Evolutionary conservation across 352 stramenopile genomes (phyloP), one percentile per base, ranked within the genome.

Genomic region (Phytophthora lateralis): DNA sequence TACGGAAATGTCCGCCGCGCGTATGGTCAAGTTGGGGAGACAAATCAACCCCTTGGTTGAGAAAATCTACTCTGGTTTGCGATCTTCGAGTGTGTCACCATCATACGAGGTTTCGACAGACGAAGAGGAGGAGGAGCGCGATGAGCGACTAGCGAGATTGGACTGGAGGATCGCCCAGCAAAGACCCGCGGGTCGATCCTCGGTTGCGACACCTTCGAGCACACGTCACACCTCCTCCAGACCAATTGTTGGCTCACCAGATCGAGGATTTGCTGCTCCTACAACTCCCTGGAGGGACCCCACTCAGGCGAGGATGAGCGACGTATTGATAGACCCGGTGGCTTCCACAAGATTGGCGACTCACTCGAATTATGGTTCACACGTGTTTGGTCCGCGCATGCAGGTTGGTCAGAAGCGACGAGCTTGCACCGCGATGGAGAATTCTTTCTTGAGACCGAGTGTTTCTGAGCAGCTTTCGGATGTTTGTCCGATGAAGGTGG

Each of bases 401-500:
- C 24, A 37, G 1, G 9, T 48, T 39, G 54, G 44, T 17, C 54
- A 55, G 20, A 62, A 62, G 43, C 24, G 54, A 10, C 43, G 32
- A 18, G 34, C 54, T 11, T 8, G 3, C n/a, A 55, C 4, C 30
- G 35, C 38, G 27, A 18, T 6, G 43, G 41, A 18, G 11, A 26
- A 66, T 39, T 60, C 58, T 10, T 66, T 60, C 20, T 49, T 60
- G 29, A 42, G 49, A 29, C 43, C 32, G 43, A 39, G 17, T n/a
- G 6, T 15, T 26, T 6, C 32, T 9, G 37, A 20, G 0, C 37
- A 42, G 4, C 37, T 20, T 42, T 42, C 37, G 5, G 37, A 21
- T 20, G 15, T 20, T 11, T 15, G 37, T 20, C 37, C 37, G 37
- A 42, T 42, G 10, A 42, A 42, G 51, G 17, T 15, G n/a, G 54